Evolutionary conservation across 2,329 filamentous ascomycete genomes (phyloP).

Genomic region (Didymellaceae sp.): DNA sequence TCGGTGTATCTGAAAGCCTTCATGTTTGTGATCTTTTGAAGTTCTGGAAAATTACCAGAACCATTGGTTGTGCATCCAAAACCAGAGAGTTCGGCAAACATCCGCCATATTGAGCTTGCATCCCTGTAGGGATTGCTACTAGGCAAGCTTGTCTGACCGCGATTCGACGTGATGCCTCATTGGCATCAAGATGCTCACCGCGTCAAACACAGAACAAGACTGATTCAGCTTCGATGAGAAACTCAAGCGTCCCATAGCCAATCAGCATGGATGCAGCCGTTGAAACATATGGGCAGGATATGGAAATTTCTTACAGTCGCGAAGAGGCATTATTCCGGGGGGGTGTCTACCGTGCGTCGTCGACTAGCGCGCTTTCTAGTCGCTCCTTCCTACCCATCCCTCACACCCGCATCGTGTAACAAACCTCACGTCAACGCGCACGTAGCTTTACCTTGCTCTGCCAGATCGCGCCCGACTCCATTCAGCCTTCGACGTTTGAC

Average conservation of each 20-base stretch:
- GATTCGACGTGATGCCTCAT: constrained; percentile 6
- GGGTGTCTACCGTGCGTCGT: neutral
- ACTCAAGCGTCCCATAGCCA: constrained; percentile 5
- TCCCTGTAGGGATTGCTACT: constrained; percentile 4
- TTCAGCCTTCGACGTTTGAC: constrained; percentile 13
- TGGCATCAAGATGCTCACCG: constrained; percentile 9
- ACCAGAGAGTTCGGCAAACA: neutral
- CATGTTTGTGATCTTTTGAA: neutral
- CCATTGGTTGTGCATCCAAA: neutral
- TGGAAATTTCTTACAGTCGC: constrained; percentile 7
- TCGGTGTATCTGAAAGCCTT: too few relatives aligned
- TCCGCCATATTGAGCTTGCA: neutral
- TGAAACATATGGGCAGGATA: constrained; percentile 1
- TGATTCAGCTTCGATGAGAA: constrained; percentile 2
- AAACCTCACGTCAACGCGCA: constrained; percentile 16
- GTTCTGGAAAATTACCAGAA: neutral
- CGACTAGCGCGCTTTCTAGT: constrained; percentile 8
- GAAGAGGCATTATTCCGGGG: constrained; percentile 13
- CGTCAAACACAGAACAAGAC: neutral
- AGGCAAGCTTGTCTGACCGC: constrained; percentile 4
- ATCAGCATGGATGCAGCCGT: constrained; percentile 7
- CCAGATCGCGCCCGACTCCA: constrained; percentile 5
- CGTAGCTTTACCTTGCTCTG: constrained; percentile 8
- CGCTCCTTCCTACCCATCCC: constrained; percentile 21
- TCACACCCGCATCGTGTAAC: constrained; percentile 6